Evolutionary conservation across 2,329 filamentous ascomycete genomes (phyloP), one percentile per base, ranked within the genome.

Genomic region (Tolypocladium endophyticum): DNA sequence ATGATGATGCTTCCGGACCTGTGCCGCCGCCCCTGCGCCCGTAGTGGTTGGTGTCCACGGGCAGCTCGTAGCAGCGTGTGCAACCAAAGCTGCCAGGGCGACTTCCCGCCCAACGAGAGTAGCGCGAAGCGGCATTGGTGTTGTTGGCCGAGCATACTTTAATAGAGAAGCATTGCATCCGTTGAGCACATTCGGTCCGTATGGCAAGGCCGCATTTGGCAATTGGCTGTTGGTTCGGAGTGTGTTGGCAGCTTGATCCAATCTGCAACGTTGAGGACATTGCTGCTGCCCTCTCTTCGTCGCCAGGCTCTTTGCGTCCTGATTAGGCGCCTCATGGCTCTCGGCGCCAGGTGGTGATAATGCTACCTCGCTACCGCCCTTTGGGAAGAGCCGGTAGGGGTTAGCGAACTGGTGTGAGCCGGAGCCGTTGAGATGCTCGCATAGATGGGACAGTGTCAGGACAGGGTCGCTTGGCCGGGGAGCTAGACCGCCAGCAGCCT

Each of bases 1-100:
- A 8, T 62, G 61, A 55, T 60, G 58, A 38, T 41, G 55, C 47
- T 57, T 50, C 39, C 38, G 50, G 18, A n/a, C 45, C 56, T 30
- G n/a, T 39, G 36, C 57, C 41, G 47, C n/a, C n/a, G n/a, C n/a
- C n/a, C n/a, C n/a, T n/a, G n/a, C n/a, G n/a, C 35, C 35, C 20
- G 47, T 58, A 25, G 8, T 36, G 55, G 39, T 30, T 47, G 56
- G 56, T 45, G 28, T 36, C 25, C 11, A 16, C 20, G 18, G 3
- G 39, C 20, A n/a, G 1, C 39, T n/a, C 39, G 39, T 28, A 35
- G 47, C 23, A n/a, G 25, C 35, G 7, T 54, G 35, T 52, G 28
- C 33, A 41, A 11, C 30, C 56, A 9, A 23, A 12, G 30, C 41
- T 28, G 2, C 30, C 33, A 36, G 25, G 30, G 23, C n/a, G 11